Conservation (phyloP, 208 protist genomes). For the Phytomonas francai region DNA sequence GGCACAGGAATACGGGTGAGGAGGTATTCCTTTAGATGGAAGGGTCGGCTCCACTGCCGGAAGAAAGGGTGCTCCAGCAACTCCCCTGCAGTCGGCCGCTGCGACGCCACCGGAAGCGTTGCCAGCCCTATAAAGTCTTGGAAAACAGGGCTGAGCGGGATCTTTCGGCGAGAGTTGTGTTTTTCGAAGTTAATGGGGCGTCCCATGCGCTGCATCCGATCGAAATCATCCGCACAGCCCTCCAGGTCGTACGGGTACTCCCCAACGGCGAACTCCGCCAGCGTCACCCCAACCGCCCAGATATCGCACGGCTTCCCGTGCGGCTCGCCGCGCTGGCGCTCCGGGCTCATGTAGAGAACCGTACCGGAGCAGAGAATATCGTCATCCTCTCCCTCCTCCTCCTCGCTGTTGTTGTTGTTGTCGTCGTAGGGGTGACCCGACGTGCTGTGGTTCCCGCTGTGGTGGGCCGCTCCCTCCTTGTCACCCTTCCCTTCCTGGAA, state of each 20-base stretch:
- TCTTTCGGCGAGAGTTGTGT: conserved; percentile 25
- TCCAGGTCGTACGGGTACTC: conserved; percentile 67
- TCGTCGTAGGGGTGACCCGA: background rate
- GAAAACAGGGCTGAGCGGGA: conserved; percentile 44
- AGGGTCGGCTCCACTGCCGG: conserved; percentile 63
- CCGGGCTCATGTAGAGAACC: conserved; percentile 85
- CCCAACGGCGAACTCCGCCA: conserved; percentile 83
- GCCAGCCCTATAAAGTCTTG: conserved; percentile 62
- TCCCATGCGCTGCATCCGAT: conserved; percentile 35
- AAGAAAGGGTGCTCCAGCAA: conserved; percentile 88
- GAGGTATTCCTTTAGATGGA: conserved; percentile 72
- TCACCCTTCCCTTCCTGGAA: background rate
- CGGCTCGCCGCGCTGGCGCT: conserved; percentile 70
- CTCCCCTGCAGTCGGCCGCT: conserved; percentile 67
- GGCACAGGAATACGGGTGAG: conserved; percentile 30
- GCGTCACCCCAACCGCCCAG: conserved; percentile 85
- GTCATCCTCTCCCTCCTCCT: background rate
- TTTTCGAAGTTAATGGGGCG: conserved; percentile 30
- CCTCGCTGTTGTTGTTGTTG: background rate
- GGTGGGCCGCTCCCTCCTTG: background rate
- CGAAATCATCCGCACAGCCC: conserved; percentile 60
- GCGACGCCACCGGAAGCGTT: conserved; percentile 41
- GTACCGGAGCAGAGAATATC: conserved; percentile 64
- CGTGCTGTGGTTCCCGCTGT: background rate
- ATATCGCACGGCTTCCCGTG: conserved; percentile 79